Evolutionary conservation across 1,284 basidiomycete genomes (phyloP), one percentile per base, ranked within the genome.

Genomic region (Rhodotorula sp.): DNA sequence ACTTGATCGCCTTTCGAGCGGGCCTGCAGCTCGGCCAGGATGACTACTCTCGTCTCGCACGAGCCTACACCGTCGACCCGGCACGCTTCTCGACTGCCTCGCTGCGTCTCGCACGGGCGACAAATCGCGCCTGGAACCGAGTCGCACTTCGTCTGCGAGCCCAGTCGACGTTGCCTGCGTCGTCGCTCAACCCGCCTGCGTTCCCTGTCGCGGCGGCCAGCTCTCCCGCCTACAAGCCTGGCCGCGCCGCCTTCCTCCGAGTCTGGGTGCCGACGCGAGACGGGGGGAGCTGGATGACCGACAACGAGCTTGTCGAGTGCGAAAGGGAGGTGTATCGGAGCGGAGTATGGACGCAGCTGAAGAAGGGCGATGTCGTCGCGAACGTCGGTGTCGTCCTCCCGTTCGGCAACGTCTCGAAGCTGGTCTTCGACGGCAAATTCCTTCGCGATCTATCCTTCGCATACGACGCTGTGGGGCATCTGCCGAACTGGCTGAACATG

Each of bases 1-100:
- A 88, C 11, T 87, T 91, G 55, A 88, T 89, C 75, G 87, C 85
- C 4, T 89, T 96, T 59, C 91, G 90, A 76, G 85, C 84, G 5
- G 59, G 62, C 6, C 44, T 67, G 54, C 22, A 56, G 2, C 26
- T 71, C 26, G 18, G 34, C 8, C 22, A 24, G 7, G 65, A 67
- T 30, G 69, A 75, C 15, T 76, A 73, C 65, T 60, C 68, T 16
- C 65, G 52, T 18, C 70, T 73, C 40, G 72, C 76, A 9, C 10
- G 44, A 2, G 69, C 70, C 13, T 69, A 76, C 50, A 64, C 64
- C 3, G 66, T 71, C 28, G 74, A 76, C 30, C 63, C 63, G 1
- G 26, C 34, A 10, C 73, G 76, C 40, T 75, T 82, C 62, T 76
- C 80, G 64, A 65, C 74, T 6, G 68, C 73, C 4, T 77, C 77